Base-by-base conservation (phyloP, 768 basidiomycete genomes). In the Gymnopilus dilepis region DNA sequence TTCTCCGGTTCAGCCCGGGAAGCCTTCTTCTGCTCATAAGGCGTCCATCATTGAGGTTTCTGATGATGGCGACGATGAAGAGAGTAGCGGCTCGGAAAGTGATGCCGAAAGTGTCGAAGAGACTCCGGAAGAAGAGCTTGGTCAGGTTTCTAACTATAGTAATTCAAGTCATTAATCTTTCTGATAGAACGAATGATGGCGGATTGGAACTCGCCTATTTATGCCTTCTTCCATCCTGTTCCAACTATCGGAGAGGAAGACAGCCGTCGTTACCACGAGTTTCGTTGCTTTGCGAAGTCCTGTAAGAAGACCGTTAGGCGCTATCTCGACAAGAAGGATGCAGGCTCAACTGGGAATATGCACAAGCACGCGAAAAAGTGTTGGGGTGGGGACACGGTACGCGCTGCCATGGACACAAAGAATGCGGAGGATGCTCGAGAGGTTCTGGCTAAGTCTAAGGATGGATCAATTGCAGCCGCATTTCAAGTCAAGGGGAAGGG, bases 401-500 rank as follows among this genome's bases (percentile, higher is more conserved):
- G 3, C 1, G 55, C 38, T 11, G 55, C 55, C 2, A 33, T 26
- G 21, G 41, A 11, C 6, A 56, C 55, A 28, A n/a, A n/a, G 15
- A 28, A 56, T 21, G 40, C 30, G 11, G 30, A 3, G 2, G 26
- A 48, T 3, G 45, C 52, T 6, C 31, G 53, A 3, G 22, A 61
- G 13, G 33, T 61, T 19, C 41, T 61, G 1, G 26, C 59, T 4
- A 52, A 53, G 17, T 42, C 33, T 2, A 54, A 56, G 8, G 59
- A 61, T 28, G 59, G 59, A 19, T 55, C 59, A 33, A 61, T 61
- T n/a, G 33, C 60, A 2, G 54, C 45, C 30, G 33, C 45, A n/a
- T 56, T 56, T 13, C 17, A 33, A 12, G 8, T 15, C 2, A 48
- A 37, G 41, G 63, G 60, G 1, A 61, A 52, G 41, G 63, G 61